A percentile compares a stretch with the other conserved stretches of the same genome.
These are phyloP conservation scores for Phoenix dactylifera DNA, from an alignment of 176 grass and related monocot genomes.

Conservation along the genomic window DNA sequence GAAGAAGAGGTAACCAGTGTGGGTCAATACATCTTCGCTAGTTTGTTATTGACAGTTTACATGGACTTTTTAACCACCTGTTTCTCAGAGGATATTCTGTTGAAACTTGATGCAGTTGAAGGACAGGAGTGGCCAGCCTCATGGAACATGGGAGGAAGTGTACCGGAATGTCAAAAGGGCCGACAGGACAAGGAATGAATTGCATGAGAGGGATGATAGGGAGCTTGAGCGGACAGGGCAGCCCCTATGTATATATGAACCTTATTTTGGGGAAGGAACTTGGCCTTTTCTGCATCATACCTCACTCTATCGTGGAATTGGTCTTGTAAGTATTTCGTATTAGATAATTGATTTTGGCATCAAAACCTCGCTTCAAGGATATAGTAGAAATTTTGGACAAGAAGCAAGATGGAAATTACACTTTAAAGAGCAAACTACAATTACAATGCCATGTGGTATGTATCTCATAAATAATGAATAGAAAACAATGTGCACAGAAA, in stretches of 20 bases:
- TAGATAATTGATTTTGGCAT: background rate
- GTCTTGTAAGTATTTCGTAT: conserved; percentile 60
- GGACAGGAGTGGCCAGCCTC: conserved; percentile 66
- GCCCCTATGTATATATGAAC: conserved; percentile 94
- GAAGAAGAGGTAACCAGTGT: conserved; percentile 58
- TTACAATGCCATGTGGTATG: no score
- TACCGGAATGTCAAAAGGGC: conserved; percentile 89
- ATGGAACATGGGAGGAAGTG: conserved; percentile 97
- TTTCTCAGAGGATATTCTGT: background rate
- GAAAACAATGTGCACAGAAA: no score
- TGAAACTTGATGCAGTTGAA: conserved; percentile 54
- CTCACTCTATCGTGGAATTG: conserved; percentile 91
- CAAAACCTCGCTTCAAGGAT: no score
- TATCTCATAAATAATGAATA: no score
- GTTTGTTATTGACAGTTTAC: background rate
- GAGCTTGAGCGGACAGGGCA: conserved; percentile 96
- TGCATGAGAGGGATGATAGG: conserved; percentile 86
- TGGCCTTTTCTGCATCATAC: conserved; percentile 91
- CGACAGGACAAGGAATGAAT: conserved; percentile 75
- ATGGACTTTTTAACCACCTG: background rate
- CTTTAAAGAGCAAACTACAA: background rate
- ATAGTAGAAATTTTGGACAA: no score
- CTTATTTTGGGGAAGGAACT: conserved; percentile 87
- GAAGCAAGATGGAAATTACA: background rate
- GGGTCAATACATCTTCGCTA: background rate